These are phyloP conservation scores for Citrus medica DNA, from an alignment of 345 rosid genomes.

Conservation along the genomic window DNA sequence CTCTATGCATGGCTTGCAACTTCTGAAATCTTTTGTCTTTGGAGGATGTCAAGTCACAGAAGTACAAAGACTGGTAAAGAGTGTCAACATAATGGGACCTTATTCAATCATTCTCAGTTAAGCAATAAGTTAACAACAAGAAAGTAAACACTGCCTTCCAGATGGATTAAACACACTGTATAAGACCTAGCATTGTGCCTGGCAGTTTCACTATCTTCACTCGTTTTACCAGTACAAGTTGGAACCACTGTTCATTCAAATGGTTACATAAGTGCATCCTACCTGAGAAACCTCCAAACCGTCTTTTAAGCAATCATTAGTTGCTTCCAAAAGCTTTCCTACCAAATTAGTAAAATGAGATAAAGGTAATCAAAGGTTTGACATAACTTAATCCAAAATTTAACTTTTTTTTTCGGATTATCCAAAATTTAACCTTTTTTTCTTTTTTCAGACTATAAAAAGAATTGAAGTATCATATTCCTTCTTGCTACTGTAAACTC, in stretches of 20 bases:
- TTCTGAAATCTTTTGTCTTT: background rate
- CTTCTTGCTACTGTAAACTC: background rate
- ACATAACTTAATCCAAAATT: background rate
- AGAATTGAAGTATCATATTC: background rate
- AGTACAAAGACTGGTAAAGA: background rate
- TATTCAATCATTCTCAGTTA: background rate
- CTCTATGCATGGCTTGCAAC: background rate
- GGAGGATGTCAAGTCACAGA: background rate
- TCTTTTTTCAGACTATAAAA: background rate
- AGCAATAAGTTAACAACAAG: background rate
- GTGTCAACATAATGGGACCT: background rate
- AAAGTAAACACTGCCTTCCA: background rate
- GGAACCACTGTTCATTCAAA: background rate
- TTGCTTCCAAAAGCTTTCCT: background rate
- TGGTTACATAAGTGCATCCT: background rate
- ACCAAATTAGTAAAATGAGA: background rate
- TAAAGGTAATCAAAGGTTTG: background rate
- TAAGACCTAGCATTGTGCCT: background rate
- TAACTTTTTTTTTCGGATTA: too few relatives aligned
- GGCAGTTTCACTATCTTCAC: background rate
- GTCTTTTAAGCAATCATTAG: background rate
- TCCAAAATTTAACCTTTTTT: too few relatives aligned
- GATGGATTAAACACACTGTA: background rate
- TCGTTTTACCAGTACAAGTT: background rate
- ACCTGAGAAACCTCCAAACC: background rate